Evolutionary conservation across 2,329 filamentous ascomycete species (phyloP), one percentile per base, ranked within the genome.

Genomic region (Calonectria henricotiae): DNA sequence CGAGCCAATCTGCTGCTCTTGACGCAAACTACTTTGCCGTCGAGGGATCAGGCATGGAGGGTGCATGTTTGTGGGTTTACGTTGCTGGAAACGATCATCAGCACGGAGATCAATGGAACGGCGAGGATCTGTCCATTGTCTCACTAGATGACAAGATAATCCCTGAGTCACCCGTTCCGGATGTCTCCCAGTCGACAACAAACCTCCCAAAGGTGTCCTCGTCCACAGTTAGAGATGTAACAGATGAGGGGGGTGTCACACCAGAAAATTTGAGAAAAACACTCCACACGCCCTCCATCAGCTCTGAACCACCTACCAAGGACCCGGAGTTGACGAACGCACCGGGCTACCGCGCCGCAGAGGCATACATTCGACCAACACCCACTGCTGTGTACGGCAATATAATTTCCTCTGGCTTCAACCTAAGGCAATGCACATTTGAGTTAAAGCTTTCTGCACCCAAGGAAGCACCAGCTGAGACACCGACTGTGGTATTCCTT

Each of bases 11-110:
- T 39, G 91, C 94, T 2, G 96, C 96, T 7, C 92, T 99, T 86
- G 96, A 99, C 82, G 96, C 97, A 64, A 99, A 98, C 80, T 94
- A 98, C 80, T 99, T 92, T 83, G 96, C 93, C 0, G 87, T 98
- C 0, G 96, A 99, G 83, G 94, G 94, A 0, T 93, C 94, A 41
- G 86, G 89, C 15, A 90, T 94, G 68, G 95, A 95, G 73, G 96
- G 96, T 0, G 96, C 96, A 78, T 94, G 95, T 0, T 82, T 98
- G 54, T 99, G 96, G 96, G 86, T 94, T 1, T 99, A 99, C 81
- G 91, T 90, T 71, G 89, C 90, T 23, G 88, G 89, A 88, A 99
- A 98, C 80, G 92, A 92, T 71, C 96, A 99, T 79, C 87, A 92
- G 78, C 92, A 94, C 83, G 96, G 96, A 65, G 96, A 99, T 78